Evolutionary conservation across 1,284 basidiomycete species (phyloP).

Genomic region (Tylopilus sp.): DNA sequence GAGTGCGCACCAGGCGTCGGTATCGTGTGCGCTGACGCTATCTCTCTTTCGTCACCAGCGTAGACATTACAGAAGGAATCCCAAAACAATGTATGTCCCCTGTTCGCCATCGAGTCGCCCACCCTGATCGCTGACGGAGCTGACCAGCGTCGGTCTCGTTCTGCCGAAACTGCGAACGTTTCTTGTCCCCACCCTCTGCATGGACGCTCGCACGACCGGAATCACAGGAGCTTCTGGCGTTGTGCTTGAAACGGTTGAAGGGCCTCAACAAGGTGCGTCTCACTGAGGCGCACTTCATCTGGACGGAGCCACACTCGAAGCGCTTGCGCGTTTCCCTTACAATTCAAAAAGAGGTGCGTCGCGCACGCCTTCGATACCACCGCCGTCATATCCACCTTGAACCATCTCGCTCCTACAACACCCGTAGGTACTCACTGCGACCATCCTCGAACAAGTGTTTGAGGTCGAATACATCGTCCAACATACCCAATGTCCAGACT

Average conservation of each 20-base stretch:
- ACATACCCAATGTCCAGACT: constrained; percentile 94
- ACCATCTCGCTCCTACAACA: neutral
- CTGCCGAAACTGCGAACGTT: constrained; percentile 95
- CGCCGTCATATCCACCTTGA: neutral
- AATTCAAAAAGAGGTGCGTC: constrained; percentile 93
- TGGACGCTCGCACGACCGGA: constrained; percentile 90
- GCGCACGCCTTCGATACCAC: neutral
- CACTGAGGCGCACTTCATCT: constrained; percentile 97
- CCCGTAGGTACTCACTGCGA: constrained; percentile 81
- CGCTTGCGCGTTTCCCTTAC: constrained; percentile 91
- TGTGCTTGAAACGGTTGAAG: constrained; percentile 92
- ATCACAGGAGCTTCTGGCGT: constrained; percentile 87
- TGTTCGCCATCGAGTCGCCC: neutral
- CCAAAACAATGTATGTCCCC: constrained; percentile 80
- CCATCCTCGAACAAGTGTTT: constrained; percentile 96
- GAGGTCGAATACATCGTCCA: constrained; percentile 96
- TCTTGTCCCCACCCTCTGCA: constrained; percentile 84
- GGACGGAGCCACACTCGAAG: constrained; percentile 98
- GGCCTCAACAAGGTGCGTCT: constrained; percentile 92
- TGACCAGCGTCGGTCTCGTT: constrained; percentile 82
- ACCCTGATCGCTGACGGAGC: neutral
- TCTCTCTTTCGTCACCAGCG: constrained; percentile 40
- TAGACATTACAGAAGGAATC: constrained; percentile 98
- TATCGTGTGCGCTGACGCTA: constrained; percentile 5
- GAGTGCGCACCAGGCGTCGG: constrained; percentile 25